These are phyloP conservation scores for Trichoderma breve DNA, from an alignment of 2,329 filamentous ascomycete genomes.

Conservation along the genomic window DNA sequence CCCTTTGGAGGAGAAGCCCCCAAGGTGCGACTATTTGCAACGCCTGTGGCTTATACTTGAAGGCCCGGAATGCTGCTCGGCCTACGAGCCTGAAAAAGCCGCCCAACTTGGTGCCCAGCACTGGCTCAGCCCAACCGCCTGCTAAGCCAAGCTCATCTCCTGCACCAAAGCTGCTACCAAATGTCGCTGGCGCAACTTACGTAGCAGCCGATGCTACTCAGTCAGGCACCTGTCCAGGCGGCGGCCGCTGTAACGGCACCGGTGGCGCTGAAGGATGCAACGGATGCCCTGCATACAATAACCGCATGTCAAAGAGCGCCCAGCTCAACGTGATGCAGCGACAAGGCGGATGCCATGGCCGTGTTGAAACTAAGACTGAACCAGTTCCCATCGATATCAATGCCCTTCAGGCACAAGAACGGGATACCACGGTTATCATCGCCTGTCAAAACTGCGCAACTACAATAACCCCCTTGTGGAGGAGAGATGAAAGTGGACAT, in stretches of 20 bases:
- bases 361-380: conserved; percentile 28
- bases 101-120: conserved; percentile 46
- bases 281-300: conserved; percentile 96
- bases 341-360: conserved; percentile 36
- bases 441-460: conserved; percentile 97
- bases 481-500: conserved; percentile 88
- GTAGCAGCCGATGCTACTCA: conserved; percentile 72
- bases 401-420: conserved; percentile 33
- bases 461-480: conserved; percentile 94
- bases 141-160: conserved; percentile 39
- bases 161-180: conserved; percentile 41
- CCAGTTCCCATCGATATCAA: conserved; percentile 36
- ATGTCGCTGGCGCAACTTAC: conserved; percentile 61
- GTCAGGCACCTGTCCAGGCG: conserved; percentile 89
- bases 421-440: conserved; percentile 56
- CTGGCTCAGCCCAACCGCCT: conserved; percentile 43
- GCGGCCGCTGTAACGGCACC: conserved; percentile 92
- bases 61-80: conserved; percentile 86
- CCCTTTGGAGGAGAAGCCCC: conserved; percentile 89
- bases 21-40: conserved; percentile 96
- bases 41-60: conserved; percentile 91
- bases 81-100: conserved; percentile 88
- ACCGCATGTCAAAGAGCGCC: conserved; percentile 84
- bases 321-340: conserved; percentile 62
- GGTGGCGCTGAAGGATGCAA: conserved; percentile 93